Percentiles rank a stretch among this genome's conserved stretches.
phyloP scores from a whole-genome alignment of 495 filamentous ascomycete species.

The Xylaria venustula region DNA sequence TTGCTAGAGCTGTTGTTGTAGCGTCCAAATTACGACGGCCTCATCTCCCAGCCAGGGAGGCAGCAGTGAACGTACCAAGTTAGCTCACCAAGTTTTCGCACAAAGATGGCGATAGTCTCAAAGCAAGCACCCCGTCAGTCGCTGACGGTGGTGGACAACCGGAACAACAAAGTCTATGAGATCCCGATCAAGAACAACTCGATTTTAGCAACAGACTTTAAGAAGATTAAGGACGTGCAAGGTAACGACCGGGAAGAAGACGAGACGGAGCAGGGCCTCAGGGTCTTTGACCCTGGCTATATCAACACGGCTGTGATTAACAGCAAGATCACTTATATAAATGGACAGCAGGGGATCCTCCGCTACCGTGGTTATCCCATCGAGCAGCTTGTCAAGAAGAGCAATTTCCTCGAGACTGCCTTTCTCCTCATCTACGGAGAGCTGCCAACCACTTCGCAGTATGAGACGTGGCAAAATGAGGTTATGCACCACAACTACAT shows the following conservation, averaged over 20 bases:
- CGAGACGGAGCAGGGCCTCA: slow-evolving; percentile 37
- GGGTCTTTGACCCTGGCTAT: slow-evolving; percentile 54
- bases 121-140: slow-evolving; percentile 25
- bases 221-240: slow-evolving; percentile 39
- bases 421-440: slow-evolving; percentile 46
- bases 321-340: slow-evolving; percentile 54
- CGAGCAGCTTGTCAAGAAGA: slow-evolving; percentile 39
- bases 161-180: slow-evolving; percentile 47
- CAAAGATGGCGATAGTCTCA: slow-evolving; percentile 16
- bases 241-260: slow-evolving; percentile 19
- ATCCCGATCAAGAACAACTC: slow-evolving; percentile 53
- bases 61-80: neutral
- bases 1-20: too few species aligned
- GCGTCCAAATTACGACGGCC: neutral
- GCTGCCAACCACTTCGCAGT: slow-evolving; percentile 35
- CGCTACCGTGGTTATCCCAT: slow-evolving; percentile 43
- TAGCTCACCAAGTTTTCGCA: neutral
- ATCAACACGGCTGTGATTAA: slow-evolving; percentile 54
- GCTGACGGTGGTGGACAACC: slow-evolving; percentile 48
- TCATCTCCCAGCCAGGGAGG: neutral
- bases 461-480: slow-evolving; percentile 32
- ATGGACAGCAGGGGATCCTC: slow-evolving; percentile 36
- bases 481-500: slow-evolving; percentile 41
- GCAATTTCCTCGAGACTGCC: slow-evolving; percentile 39
- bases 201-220: slow-evolving; percentile 48